These are phyloP conservation scores for Botrytis elliptica DNA, from an alignment of 2,329 filamentous ascomycete species.

Conservation along the genomic window DNA sequence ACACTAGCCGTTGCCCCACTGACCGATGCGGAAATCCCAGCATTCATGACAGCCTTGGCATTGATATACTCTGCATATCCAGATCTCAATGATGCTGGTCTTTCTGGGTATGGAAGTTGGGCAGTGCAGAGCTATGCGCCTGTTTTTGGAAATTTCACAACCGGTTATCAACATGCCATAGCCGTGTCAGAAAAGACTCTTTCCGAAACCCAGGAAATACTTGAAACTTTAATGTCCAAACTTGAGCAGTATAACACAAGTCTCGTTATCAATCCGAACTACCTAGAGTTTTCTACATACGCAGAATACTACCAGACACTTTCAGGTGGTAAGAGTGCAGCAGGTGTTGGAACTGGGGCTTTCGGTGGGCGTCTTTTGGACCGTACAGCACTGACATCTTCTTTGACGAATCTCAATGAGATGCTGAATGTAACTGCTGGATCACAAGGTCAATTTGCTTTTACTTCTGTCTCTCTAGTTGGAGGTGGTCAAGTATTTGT, in stretches of 20 bases:
- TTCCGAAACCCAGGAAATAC: conserved; percentile 29
- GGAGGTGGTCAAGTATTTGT: conserved; percentile 38
- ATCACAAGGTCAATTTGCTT: conserved; percentile 28
- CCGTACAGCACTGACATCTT: conserved; percentile 29
- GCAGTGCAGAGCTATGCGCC: conserved; percentile 31
- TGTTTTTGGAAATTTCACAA: conserved; percentile 33
- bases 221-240: conserved; percentile 14
- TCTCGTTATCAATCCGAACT: conserved; percentile 23
- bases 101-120: conserved; percentile 36
- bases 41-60: conserved; percentile 34
- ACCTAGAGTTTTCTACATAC: conserved; percentile 33
- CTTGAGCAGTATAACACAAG: conserved; percentile 15
- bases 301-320: conserved; percentile 37
- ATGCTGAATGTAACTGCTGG: conserved; percentile 37
- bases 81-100: conserved; percentile 38
- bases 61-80: conserved; percentile 39
- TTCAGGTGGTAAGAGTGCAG: conserved; percentile 28
- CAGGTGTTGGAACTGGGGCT: conserved; percentile 27
- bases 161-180: conserved; percentile 37
- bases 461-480: conserved; percentile 36
- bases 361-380: conserved; percentile 38
- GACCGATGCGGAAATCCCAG: conserved; percentile 32
- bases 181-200: conserved; percentile 36
- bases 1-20: conserved; percentile 32
- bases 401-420: conserved; percentile 25